phyloP scores from a whole-genome alignment of 1,139 yeast species.

The Geotrichum fermentans region DNA sequence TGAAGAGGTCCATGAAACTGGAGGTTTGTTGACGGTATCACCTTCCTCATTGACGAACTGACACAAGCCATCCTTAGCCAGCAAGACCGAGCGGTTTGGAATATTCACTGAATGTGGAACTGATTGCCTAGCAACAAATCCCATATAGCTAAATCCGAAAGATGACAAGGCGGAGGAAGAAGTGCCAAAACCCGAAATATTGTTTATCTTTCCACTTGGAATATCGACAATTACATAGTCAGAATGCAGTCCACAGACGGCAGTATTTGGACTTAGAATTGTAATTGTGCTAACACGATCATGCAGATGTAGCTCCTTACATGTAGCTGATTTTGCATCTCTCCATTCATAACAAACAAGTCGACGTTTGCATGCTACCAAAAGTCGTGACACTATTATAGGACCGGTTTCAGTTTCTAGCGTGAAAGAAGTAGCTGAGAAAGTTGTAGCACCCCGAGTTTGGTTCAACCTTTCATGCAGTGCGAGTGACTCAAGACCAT shows the following conservation, averaged over 20 bases:
- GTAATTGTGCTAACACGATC: slow-evolving; percentile 38
- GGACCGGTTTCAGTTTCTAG: slow-evolving; percentile 1
- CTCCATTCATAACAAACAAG: slow-evolving; percentile 40
- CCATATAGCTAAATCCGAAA: slow-evolving; percentile 27
- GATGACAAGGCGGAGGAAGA: slow-evolving; percentile 18
- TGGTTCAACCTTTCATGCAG: slow-evolving; percentile 35
- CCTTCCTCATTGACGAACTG: slow-evolving; percentile 28
- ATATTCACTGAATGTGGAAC: too few relatives aligned
- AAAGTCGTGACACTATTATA: slow-evolving; percentile 31
- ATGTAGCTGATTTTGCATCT: slow-evolving; percentile 33
- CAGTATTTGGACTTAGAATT: slow-evolving; percentile 35
- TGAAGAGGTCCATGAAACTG: slow-evolving; percentile 26
- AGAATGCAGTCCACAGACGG: slow-evolving; percentile 36
- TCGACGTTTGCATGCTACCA: slow-evolving; percentile 36
- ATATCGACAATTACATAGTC: slow-evolving; percentile 30
- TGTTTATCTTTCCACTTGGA: slow-evolving; percentile 1
- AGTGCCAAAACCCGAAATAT: slow-evolving; percentile 5
- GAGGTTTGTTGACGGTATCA: slow-evolving; percentile 23
- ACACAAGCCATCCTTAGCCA: slow-evolving; percentile 29
- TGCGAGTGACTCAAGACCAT: slow-evolving; percentile 34
- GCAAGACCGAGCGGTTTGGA: background rate
- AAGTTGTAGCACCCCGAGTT: slow-evolving; percentile 37
- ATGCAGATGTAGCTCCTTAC: slow-evolving; percentile 35
- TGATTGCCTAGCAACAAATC: too few relatives aligned
- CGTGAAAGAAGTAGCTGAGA: slow-evolving; percentile 29